Base-by-base conservation (phyloP, 306 rosid species). In the Lathyrus tuberosus region DNA sequence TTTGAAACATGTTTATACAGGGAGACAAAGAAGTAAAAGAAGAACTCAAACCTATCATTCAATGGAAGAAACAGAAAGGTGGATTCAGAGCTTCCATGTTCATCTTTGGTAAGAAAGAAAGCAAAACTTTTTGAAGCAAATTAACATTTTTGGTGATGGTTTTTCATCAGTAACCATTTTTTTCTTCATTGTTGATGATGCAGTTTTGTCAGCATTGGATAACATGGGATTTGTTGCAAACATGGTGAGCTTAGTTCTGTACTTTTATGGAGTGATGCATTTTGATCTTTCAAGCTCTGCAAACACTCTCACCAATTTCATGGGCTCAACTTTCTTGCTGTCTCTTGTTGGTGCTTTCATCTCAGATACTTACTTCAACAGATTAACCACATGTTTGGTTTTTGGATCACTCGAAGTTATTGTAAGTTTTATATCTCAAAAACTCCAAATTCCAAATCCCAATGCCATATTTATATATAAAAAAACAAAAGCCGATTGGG, bases 201-300 rank as follows among this genome's bases (percentile, higher is more conserved):
- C 38, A 91, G 97, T 71, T 4, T 61, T 92, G 72, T 42, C 81
- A 43, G 84, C 91, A 56, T 79, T 92, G 80, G 98, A 92, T 65
- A 92, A 57, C 83, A 86, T 92, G 89, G 98, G 95, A 2, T 89
- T 85, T 33, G 87, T 89, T 47, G 90, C 96, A 42, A 92, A 86
- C 83, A 85, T 84, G 92, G 83, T 79, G 75, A 92, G 96, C 87
- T 15, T 92, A 59, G 91, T 92, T 3, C 76, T 84, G 10, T 89
- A 92, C 83, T 92, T 92, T 76, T 35, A 67, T 31, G 11, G 37
- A 5, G 86, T 81, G 69, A 83, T 92, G 96, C 82, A 81, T 56
- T 84, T 92, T 75, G 85, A 87, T 80, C 81, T 83, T 12, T 12
- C 88, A 26, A 73, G 64, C 57, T 74, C 96, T 43, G 96, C 95